Evolutionary conservation across 805 yeast species (phyloP), one percentile per base, ranked within the genome.

Genomic region (Candida nanaspora): DNA sequence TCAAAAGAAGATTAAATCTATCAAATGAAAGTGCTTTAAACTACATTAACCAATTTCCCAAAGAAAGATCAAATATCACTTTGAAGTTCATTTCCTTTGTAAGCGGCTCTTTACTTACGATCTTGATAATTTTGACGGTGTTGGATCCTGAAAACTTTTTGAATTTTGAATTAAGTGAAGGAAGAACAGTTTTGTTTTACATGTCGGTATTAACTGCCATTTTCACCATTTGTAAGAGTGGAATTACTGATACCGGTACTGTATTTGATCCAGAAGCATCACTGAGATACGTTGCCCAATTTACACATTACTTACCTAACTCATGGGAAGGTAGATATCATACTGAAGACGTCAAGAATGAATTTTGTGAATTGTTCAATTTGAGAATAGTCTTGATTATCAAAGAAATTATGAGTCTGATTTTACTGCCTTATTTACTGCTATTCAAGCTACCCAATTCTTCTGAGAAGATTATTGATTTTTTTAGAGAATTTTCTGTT

Each of bases 211-310:
- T 91, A 47, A 97, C 98, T 51, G 80, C 96, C 0, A 59, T 88
- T 1, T 85, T 94, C 74, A 95, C 98, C 0, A 67, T 89, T 0
- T 76, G 93, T 11, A 75, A 89, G 39, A 77, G 80, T 37, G 71
- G 88, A 39, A 70, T 83, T 20, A 76, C 86, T 0, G 82, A 78
- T 35, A 16, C 7, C 3, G 62, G 55, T 40, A 41, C 46, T n/a
- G 86, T 86, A n/a, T 91, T 86, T 62, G 96, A 91, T 49, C 97
- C 98, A 0, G 98, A 91, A 52, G 82, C 84, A 1, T 79, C 87
- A n/a, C 59, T 93, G 43, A 66, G 80, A 42, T 80, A 82, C 44
- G 87, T 91, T 27, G 79, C 93, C 0, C 85, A 81, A 51, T 87
- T 76, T 57, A 93, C 98, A 0, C 99, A 93, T 59, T 93, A 86